Evolutionary conservation across 2,329 filamentous ascomycete species (phyloP), one percentile per base, ranked within the genome.

Genomic region (Ophiosphaerella narmari): DNA sequence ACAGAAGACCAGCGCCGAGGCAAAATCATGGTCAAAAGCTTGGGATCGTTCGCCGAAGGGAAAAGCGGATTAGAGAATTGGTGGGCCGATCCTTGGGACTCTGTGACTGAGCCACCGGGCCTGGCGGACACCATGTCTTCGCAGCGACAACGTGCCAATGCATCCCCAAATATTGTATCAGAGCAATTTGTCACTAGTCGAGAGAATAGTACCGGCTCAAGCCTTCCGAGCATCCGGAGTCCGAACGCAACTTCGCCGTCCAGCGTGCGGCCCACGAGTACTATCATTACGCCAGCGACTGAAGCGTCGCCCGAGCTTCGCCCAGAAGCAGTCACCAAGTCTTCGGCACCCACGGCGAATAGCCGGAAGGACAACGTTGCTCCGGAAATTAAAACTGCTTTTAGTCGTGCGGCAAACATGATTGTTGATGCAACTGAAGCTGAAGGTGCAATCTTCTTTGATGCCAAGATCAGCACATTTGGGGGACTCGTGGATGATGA

Each of bases 1-100:
- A 79, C 72, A 45, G 80, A 76, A 47, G 82, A 79, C 57, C 81
- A 79, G 57, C 79, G 75, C 60, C 78, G 77, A 57, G 81, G 75
- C 35, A 82, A 78, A 54, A 79, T 76, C 60, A 85, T 80, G 72
- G 80, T 79, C 35, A 76, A 79, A 42, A 70, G 67, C 36, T 39
- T 73, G 37, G 70, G 70, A 3, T 70, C 68, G 4, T 73, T 73
- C 45, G 70, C 68, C 4, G 70, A 73, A 36, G 70, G 70, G 0
- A 72, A 70, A 46, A 68, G 65, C 13, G 65, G 58, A 4, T 50
- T 68, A 5, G 66, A 72, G 38, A 68, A 71, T 32, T 71, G 68
- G 67, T 68, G 62, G 41, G 56, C 60, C 34, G 70, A 69, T 43
- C 62, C 63, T 0, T 70, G 66, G 62, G 67, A 71, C 18, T 43